A percentile compares a stretch with the other conserved stretches of the same genome.
Evolutionary conservation across 192 early-diverging fungal species (phyloP).

Genomic region (Coemansia sp.): DNA sequence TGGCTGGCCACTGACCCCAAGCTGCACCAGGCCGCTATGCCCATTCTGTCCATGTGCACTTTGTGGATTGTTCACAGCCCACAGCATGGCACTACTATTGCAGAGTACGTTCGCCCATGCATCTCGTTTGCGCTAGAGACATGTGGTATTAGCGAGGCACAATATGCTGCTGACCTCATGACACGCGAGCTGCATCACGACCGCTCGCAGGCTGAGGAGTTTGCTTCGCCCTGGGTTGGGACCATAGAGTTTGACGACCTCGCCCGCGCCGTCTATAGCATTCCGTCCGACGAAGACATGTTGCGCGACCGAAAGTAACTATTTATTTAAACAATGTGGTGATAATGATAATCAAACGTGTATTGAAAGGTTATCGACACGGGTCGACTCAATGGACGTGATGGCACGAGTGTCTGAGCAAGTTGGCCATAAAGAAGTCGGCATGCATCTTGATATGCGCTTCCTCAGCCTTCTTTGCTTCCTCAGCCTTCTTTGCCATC

Average conservation of each 20-base stretch:
- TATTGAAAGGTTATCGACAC: background rate
- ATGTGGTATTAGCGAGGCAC: conserved; percentile 37
- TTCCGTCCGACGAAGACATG: conserved; percentile 47
- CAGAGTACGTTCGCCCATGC: conserved; percentile 36
- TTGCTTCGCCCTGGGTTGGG: conserved; percentile 52
- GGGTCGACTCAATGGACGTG: conserved; percentile 1
- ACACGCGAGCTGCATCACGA: conserved; percentile 27
- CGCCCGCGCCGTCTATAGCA: conserved; percentile 37
- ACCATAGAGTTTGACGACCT: conserved; percentile 51
- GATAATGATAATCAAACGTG: background rate
- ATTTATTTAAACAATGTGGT: conserved; percentile 1
- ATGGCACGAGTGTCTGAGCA: conserved; percentile 3
- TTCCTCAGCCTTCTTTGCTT: conserved; percentile 16
- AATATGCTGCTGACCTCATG: conserved; percentile 35
- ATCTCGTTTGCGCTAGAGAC: conserved; percentile 49
- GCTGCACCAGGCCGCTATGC: conserved; percentile 30
- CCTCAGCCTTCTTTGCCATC: conserved; percentile 6
- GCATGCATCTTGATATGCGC: conserved; percentile 19
- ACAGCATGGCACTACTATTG: conserved; percentile 13
- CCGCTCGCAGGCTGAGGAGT: conserved; percentile 19
- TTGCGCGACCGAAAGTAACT: conserved; percentile 11
- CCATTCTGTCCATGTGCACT: conserved; percentile 42
- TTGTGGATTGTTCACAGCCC: conserved; percentile 25
- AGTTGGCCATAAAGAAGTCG: conserved; percentile 22
- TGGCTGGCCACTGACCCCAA: conserved; percentile 53